A percentile compares a stretch with the other conserved stretches of the same genome.
Conservation (phyloP, 2,329 filamentous ascomycete genomes). For the Cladosporium colombiae region DNA sequence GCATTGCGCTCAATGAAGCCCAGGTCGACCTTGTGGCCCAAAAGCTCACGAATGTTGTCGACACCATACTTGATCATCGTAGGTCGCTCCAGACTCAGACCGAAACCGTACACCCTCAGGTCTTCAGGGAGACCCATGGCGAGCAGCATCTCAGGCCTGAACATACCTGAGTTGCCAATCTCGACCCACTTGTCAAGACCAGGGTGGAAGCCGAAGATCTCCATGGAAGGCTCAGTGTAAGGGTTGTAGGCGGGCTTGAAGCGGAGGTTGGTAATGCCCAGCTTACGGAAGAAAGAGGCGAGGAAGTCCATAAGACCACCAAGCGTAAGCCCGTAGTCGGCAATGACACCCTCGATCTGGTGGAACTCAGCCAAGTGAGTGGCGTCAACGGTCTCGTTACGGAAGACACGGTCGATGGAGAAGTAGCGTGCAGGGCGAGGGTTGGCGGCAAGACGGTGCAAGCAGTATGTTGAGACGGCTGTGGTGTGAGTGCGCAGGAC, state of each 20-base stretch:
- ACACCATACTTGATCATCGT: constrained; percentile 90
- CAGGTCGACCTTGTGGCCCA: constrained; percentile 94
- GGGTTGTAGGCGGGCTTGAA: constrained; percentile 98
- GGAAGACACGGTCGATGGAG: constrained; percentile 97
- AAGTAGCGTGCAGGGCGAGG: constrained; percentile 93
- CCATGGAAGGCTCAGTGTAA: constrained; percentile 95
- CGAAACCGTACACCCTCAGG: constrained; percentile 92
- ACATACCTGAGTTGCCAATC: constrained; percentile 98
- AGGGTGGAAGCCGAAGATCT: constrained; percentile 94
- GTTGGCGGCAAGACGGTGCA: constrained; percentile 82
- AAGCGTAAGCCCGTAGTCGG: constrained; percentile 88
- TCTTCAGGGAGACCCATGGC: constrained; percentile 91
- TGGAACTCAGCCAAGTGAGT: constrained; percentile 98
- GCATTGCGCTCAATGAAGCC: constrained; percentile 90
- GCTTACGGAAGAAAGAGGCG: constrained; percentile 93
- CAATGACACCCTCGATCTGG: constrained; percentile 97
- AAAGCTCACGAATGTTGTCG: constrained; percentile 85
- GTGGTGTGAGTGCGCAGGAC: constrained; percentile 97
- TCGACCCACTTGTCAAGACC: constrained; percentile 90
- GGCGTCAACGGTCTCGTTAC: constrained; percentile 94
- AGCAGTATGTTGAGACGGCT: constrained; percentile 83
- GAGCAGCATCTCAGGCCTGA: constrained; percentile 95
- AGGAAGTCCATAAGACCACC: constrained; percentile 94
- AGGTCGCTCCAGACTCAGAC: constrained; percentile 84
- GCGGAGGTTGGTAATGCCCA: constrained; percentile 82